phyloP scores from a whole-genome alignment of 2,329 filamentous ascomycete genomes.

The Arthrobotrys pseudoclavata region DNA sequence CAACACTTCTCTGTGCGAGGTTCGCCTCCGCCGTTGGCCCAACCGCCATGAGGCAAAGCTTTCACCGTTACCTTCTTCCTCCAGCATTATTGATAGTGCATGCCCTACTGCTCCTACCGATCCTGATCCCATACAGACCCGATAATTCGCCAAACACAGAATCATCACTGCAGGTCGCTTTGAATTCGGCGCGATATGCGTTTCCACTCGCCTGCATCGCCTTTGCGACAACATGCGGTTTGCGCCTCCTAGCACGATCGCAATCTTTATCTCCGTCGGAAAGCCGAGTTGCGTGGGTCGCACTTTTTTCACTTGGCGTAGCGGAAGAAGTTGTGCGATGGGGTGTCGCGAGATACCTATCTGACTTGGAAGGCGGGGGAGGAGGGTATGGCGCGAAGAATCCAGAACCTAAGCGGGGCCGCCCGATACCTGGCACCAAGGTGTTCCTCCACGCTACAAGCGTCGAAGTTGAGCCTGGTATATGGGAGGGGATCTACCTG shows the following conservation, averaged over 20 bases:
- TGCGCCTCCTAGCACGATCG: conserved; percentile 19
- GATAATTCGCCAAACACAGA: conserved; percentile 53
- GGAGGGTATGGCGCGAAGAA: conserved; percentile 55
- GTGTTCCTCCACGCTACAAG: conserved; percentile 27
- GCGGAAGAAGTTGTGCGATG: conserved; percentile 51
- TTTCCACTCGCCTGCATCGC: conserved; percentile 42
- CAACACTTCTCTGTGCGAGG: conserved; percentile 34
- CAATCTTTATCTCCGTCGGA: conserved; percentile 17
- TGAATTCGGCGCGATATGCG: conserved; percentile 48
- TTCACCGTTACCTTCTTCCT: conserved; percentile 47
- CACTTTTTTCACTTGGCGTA: conserved; percentile 40
- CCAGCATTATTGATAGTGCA: conserved; percentile 43
- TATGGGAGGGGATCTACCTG: conserved; percentile 55
- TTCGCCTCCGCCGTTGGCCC: conserved; percentile 25
- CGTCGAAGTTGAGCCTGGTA: conserved; percentile 53
- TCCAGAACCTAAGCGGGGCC: conserved; percentile 27
- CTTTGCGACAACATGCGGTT: conserved; percentile 39
- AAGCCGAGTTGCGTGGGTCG: conserved; percentile 16
- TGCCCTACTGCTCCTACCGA: conserved; percentile 42
- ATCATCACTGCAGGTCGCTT: conserved; percentile 46
- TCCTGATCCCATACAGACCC: conserved; percentile 49
- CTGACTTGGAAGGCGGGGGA: conserved; percentile 41
- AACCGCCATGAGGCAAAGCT: conserved; percentile 49
- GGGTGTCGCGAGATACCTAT: conserved; percentile 37
- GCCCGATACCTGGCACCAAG: background rate